These are phyloP conservation scores for Oldenlandia corymbosa DNA, from an alignment of 257 asterid genomes.

Conservation along the genomic window DNA sequence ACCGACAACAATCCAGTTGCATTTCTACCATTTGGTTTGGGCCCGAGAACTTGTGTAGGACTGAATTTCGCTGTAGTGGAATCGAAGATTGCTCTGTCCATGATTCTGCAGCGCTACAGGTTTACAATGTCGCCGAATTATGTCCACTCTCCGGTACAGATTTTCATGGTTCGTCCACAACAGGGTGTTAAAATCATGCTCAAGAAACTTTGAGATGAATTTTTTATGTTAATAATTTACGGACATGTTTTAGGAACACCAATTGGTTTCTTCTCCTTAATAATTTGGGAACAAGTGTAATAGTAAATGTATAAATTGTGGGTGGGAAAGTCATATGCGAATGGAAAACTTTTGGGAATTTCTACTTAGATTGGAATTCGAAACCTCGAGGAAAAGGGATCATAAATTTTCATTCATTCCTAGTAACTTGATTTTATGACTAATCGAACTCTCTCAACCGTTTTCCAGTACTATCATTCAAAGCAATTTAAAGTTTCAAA, in stretches of 20 bases:
- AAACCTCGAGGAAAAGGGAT: no score
- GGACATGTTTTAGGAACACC: no score
- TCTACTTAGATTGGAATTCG: no score
- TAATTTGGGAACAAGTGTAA: no score
- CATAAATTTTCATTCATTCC: no score
- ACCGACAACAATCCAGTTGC: conserved; percentile 39
- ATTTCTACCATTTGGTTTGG: conserved; percentile 58
- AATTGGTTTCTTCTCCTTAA: not conserved
- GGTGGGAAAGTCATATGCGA: no score
- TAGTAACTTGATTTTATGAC: no score
- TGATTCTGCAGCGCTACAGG: conserved; percentile 54
- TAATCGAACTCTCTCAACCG: no score
- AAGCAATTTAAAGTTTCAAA: not conserved
- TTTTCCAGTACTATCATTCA: no score
- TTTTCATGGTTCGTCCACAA: conserved; percentile 52
- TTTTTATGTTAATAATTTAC: no score
- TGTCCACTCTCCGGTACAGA: conserved; percentile 51
- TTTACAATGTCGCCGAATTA: conserved; percentile 43
- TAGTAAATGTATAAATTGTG: no score
- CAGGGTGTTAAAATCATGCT: conserved; percentile 51
- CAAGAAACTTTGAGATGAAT: conserved; percentile 26
- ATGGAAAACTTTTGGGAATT: no score
- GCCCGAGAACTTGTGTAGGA: conserved; percentile 70
- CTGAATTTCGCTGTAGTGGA: conserved; percentile 46
- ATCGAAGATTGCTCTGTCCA: conserved; percentile 49